Base-by-base conservation (phyloP, 2,329 filamentous ascomycete species). In the Cadophora malorum region DNA sequence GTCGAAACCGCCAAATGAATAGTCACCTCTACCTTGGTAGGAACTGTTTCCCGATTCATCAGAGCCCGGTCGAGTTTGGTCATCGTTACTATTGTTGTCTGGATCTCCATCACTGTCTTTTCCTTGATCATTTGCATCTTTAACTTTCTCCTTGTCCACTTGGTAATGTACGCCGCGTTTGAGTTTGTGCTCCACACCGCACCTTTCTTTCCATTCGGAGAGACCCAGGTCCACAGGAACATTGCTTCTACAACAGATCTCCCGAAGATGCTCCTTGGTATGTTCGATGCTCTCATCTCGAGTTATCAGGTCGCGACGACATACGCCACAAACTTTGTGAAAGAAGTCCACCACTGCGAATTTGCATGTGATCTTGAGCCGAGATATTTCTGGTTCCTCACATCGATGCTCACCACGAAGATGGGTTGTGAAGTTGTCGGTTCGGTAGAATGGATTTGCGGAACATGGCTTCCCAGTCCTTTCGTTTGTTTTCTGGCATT, bases 171-270 rank as follows among this genome's bases (percentile, higher is more conserved):
- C 28, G 23, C 67, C 67, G 19, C 41, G 67, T 33, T 67, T 53
- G 8, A 69, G 55, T 14, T 49, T 62, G 38, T 67, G 67, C 23
- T 64, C 62, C 31, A 38, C 56, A 19, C 45, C 55, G 31, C 67
- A 69, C 21, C 62, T 64, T 49, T 69, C 67, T 41, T 53, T 64
- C 67, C 67, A 69, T 8, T 55, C n/a, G 2, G 67, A 69, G 21
- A 63, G 38, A 16, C 67, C 67, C 14, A 69, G 23, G 38, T 69
- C 67, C 10, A 4, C 10, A 3, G 67, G 56, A 19, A 61, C 64
- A 31, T 45, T 23, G 1, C 21, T 23, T 59, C 31, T 21, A 25
- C 55, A 28, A n/a, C 53, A 64, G 14, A 56, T 55, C 50, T 66
- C 38, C 21, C 38, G 61, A 14, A 69, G 55, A 49, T 69, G 67